Evolutionary conservation across 2,329 filamentous ascomycete genomes (phyloP).

Genomic region (Scedosporium apiospermum): DNA sequence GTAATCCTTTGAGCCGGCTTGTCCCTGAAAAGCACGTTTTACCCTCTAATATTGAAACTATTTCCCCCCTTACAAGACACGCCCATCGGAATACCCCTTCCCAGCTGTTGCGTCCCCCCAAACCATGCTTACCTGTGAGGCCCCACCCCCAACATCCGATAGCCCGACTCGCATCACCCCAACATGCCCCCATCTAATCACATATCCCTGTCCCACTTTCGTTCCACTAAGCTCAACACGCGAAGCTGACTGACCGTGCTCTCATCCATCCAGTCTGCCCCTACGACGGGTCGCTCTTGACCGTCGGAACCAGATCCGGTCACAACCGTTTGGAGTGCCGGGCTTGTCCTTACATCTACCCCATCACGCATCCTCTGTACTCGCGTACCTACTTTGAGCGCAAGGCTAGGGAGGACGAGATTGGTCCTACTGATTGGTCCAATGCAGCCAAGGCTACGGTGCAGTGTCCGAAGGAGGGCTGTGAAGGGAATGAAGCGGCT

Average conservation of each 20-base stretch:
- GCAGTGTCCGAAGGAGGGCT: slow-evolving; percentile 74
- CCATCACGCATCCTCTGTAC: slow-evolving; percentile 70
- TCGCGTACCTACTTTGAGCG: slow-evolving; percentile 76
- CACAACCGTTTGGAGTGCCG: slow-evolving; percentile 88
- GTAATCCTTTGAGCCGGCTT: background rate
- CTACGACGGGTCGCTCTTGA: slow-evolving; percentile 74
- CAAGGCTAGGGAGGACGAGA: slow-evolving; percentile 81
- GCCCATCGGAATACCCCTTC: background rate
- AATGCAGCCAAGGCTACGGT: slow-evolving; percentile 79
- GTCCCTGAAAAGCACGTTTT: background rate
- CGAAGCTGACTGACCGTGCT: background rate
- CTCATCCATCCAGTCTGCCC: slow-evolving; percentile 57
- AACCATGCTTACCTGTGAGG: slow-evolving; percentile 6
- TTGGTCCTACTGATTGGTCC: slow-evolving; percentile 82
- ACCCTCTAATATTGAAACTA: background rate
- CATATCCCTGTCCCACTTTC: background rate
- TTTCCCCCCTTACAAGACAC: background rate
- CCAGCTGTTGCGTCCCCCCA: background rate
- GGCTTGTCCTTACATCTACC: slow-evolving; percentile 87
- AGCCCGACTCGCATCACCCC: background rate
- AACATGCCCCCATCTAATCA: background rate
- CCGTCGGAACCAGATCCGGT: slow-evolving; percentile 51
- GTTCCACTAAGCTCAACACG: background rate
- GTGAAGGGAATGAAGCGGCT: slow-evolving; percentile 75
- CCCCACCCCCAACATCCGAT: slow-evolving; percentile 1